A percentile compares a stretch with the other conserved stretches of the same genome.
Conservation (phyloP, 345 rosid genomes). For the Capsella bursapastoris region DNA sequence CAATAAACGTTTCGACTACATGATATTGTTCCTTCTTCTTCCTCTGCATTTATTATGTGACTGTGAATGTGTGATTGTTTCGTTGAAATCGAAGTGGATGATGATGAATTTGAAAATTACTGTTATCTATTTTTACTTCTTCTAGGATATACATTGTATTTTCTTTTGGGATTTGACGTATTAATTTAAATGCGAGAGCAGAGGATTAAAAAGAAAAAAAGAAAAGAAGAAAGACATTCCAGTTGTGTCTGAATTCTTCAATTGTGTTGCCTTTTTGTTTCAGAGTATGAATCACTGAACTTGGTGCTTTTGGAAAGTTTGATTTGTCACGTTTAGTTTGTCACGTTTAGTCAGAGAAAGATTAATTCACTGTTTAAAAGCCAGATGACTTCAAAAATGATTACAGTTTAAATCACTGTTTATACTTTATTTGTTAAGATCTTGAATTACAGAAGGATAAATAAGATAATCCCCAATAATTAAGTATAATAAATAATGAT, state of each 20-base stretch:
- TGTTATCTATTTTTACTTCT: not conserved
- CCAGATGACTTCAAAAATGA: not conserved
- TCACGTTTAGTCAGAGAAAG: constrained; percentile 28
- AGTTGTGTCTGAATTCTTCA: constrained; percentile 27
- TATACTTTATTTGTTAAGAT: no score
- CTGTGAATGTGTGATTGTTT: constrained; percentile 40
- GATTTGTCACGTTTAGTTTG: constrained; percentile 31
- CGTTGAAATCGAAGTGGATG: constrained; percentile 20
- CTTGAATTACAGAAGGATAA: no score
- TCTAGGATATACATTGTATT: not conserved
- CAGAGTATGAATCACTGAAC: not conserved
- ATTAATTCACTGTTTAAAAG: not conserved
- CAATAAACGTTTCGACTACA: constrained; percentile 24
- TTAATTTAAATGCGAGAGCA: constrained; percentile 22
- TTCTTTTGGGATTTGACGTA: constrained; percentile 27
- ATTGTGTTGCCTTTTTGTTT: constrained; percentile 7
- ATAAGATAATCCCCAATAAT: no score
- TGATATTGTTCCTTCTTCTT: not conserved
- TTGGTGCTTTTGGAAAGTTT: constrained; percentile 1
- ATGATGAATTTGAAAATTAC: not conserved
- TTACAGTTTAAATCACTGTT: not conserved
- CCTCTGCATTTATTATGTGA: constrained; percentile 15
- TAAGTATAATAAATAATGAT: no score
- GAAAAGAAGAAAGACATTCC: not conserved
- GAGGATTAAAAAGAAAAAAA: constrained; percentile 4